A percentile compares a stretch with the other conserved stretches of the same genome.
phyloP scores from a whole-genome alignment of 345 rosid species.

The Turritis glabra region DNA sequence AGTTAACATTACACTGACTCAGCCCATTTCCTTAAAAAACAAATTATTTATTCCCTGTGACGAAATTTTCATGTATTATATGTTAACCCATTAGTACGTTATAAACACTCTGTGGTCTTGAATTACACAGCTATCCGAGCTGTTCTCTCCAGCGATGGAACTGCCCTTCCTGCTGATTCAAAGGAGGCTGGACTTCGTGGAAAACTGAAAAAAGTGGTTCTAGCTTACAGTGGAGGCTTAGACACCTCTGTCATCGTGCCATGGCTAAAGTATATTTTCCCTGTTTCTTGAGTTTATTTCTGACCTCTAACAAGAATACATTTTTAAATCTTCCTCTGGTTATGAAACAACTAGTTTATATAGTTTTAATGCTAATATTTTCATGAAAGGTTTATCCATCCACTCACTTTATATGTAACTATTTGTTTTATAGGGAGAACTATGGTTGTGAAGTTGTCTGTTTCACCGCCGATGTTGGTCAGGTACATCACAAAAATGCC shows the following conservation, averaged over 20 bases:
- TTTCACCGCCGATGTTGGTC: conserved; percentile 99
- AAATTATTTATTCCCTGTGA: neutral
- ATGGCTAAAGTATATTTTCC: conserved; percentile 71
- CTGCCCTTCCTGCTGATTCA: conserved; percentile 31
- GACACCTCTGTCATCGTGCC: conserved; percentile 98
- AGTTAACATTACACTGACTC: neutral
- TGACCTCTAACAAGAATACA: neutral
- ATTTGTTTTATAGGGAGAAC: conserved; percentile 59
- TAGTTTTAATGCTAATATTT: neutral
- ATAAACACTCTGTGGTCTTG: neutral
- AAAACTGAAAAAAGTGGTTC: conserved; percentile 83
- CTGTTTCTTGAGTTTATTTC: conserved; percentile 2
- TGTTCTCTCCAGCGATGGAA: conserved; percentile 47
- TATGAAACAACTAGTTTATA: neutral
- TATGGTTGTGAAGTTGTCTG: conserved; percentile 99
- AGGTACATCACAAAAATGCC: conserved; percentile 49
- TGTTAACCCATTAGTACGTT: neutral
- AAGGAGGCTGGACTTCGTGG: conserved; percentile 68
- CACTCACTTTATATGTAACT: neutral
- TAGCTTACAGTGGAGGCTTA: conserved; percentile 95
- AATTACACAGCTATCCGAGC: conserved; percentile 57
- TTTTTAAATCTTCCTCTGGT: neutral
- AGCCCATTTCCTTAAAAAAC: neutral
- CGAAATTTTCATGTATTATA: neutral
- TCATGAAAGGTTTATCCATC: neutral